These are phyloP conservation scores for Tulasnella sp. DNA, from an alignment of 768 basidiomycete species.

Conservation along the genomic window DNA sequence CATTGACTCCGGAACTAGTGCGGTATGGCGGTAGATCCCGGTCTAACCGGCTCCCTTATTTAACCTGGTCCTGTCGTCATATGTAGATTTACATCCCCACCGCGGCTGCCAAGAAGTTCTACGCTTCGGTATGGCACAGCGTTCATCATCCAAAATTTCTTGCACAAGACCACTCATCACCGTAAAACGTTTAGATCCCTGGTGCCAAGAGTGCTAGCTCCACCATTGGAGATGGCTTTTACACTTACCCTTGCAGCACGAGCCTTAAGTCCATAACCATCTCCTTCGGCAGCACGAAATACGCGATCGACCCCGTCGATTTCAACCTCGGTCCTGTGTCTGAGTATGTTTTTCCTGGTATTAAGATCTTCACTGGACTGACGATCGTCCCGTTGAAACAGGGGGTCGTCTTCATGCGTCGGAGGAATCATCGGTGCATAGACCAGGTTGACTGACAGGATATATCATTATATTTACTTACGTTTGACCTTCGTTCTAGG, in stretches of 20 bases:
- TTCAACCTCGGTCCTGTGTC: slow-evolving; percentile 38
- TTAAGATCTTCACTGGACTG: neutral
- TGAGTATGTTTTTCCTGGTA: neutral
- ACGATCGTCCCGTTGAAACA: neutral
- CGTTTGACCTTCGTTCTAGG: neutral
- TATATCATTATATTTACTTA: neutral
- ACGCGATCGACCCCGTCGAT: slow-evolving; percentile 33
- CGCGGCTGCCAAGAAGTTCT: neutral
- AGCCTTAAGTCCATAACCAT: neutral
- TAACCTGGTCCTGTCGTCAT: neutral
- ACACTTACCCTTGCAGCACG: slow-evolving; percentile 30
- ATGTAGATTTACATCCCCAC: slow-evolving; percentile 24
- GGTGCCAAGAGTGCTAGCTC: slow-evolving; percentile 31
- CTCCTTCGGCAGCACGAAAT: slow-evolving; percentile 31
- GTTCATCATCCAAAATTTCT: neutral
- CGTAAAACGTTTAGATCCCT: slow-evolving; percentile 31
- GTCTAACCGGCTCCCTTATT: slow-evolving; percentile 18
- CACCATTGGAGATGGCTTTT: slow-evolving; percentile 29
- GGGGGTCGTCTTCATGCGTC: slow-evolving; percentile 26
- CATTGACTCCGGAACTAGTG: slow-evolving; percentile 39
- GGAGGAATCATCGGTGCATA: slow-evolving; percentile 29
- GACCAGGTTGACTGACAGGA: neutral
- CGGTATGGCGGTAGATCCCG: slow-evolving; percentile 28
- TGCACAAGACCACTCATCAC: neutral
- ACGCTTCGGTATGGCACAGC: neutral